Percentiles rank a stretch among this genome's conserved stretches.
Conservation (phyloP, 805 yeast genomes). For the Ogataea ramenticola region DNA sequence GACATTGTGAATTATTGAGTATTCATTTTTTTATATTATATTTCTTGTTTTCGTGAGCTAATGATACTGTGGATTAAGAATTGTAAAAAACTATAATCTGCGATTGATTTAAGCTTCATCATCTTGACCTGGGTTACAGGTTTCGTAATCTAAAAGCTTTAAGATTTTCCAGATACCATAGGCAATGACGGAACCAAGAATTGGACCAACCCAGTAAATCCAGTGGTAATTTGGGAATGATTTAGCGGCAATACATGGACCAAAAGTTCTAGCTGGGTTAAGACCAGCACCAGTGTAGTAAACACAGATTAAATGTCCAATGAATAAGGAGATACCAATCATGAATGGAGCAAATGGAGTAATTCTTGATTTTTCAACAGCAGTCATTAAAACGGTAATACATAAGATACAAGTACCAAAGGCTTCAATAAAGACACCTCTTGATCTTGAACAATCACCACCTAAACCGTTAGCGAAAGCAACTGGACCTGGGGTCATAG, state of each 20-base stretch:
- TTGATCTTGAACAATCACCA: slow-evolving; percentile 59
- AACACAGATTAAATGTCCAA: slow-evolving; percentile 76
- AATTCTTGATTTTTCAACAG: slow-evolving; percentile 74
- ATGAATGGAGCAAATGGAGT: slow-evolving; percentile 76
- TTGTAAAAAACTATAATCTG: not conserved
- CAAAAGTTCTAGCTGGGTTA: slow-evolving; percentile 86
- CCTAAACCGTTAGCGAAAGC: slow-evolving; percentile 67
- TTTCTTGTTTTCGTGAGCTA: no score
- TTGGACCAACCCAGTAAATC: slow-evolving; percentile 92
- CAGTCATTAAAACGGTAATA: slow-evolving; percentile 71
- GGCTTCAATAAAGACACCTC: slow-evolving; percentile 78
- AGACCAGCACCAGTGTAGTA: slow-evolving; percentile 88
- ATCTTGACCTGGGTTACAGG: slow-evolving; percentile 65
- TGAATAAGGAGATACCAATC: slow-evolving; percentile 75
- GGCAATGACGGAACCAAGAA: slow-evolving; percentile 62
- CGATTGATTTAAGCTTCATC: slow-evolving; percentile 31
- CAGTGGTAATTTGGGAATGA: slow-evolving; percentile 80
- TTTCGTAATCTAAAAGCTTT: slow-evolving; percentile 60
- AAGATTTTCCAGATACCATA: slow-evolving; percentile 60
- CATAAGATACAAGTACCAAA: slow-evolving; percentile 71
- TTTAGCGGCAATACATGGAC: slow-evolving; percentile 69
- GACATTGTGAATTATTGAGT: no score
- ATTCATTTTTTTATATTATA: no score
- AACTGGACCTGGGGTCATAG: slow-evolving; percentile 77
- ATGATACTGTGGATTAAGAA: no score